Percentiles rank a stretch among this genome's conserved stretches.
phyloP scores from a whole-genome alignment of 2,329 filamentous ascomycete genomes.

The Ceratocystis albifundus region DNA sequence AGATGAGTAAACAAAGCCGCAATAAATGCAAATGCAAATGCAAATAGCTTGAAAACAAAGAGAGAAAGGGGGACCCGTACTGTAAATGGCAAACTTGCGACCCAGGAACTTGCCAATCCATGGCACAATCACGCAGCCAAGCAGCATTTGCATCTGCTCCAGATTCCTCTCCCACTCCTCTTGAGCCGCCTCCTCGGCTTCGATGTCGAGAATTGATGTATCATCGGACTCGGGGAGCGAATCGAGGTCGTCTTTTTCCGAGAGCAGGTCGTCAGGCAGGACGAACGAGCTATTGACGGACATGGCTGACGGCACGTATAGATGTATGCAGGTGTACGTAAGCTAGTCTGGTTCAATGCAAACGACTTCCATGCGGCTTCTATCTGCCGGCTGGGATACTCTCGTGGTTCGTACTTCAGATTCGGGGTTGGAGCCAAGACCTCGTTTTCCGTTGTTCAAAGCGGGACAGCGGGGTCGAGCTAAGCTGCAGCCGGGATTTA shows the following conservation, averaged over 20 bases:
- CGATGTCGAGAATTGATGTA: constrained; percentile 38
- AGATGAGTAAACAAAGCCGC: neutral
- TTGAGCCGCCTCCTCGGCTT: constrained; percentile 72
- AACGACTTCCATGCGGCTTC: no score
- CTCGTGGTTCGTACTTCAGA: no score
- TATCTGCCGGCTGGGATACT: no score
- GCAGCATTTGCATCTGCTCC: constrained; percentile 80
- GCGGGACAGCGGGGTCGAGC: neutral
- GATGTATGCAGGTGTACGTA: no score
- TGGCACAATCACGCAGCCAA: constrained; percentile 90
- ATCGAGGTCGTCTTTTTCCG: constrained; percentile 48
- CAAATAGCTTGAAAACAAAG: no score
- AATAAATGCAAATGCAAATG: neutral
- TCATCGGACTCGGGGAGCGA: constrained; percentile 48
- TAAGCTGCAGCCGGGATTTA: neutral
- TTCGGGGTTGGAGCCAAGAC: neutral
- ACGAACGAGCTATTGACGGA: constrained; percentile 40
- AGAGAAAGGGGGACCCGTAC: constrained; percentile 40
- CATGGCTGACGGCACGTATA: neutral
- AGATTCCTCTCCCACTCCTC: constrained; percentile 89
- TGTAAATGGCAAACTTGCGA: constrained; percentile 90
- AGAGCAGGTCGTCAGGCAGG: constrained; percentile 38
- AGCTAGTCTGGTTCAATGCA: no score
- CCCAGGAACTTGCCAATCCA: constrained; percentile 93
- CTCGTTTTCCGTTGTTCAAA: neutral